A percentile compares a stretch with the other conserved stretches of the same genome.
These are phyloP conservation scores for Phalaenopsis aphrodite DNA, from an alignment of 106 monocot species.

Conservation along the genomic window DNA sequence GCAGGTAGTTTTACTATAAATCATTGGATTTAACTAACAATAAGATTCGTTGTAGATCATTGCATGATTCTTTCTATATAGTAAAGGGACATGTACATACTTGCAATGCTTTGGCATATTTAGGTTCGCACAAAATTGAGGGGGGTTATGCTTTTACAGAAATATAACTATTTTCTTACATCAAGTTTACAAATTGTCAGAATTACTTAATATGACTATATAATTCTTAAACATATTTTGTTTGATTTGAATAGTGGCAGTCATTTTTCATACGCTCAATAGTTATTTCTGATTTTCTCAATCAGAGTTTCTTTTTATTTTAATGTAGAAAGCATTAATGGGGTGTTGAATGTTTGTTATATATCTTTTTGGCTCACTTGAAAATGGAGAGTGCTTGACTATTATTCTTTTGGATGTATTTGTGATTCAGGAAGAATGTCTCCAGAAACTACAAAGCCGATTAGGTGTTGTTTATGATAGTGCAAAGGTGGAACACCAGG, in stretches of 20 bases:
- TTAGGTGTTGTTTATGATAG: constrained; percentile 78
- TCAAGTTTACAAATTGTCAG: background rate
- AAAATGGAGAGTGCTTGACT: background rate
- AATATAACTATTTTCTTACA: background rate
- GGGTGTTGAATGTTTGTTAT: background rate
- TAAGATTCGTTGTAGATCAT: background rate
- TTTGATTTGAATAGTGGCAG: too few relatives aligned
- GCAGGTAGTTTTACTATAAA: constrained; percentile 38
- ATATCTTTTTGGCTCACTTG: background rate
- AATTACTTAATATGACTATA: background rate
- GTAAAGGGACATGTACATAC: background rate
- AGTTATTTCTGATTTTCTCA: background rate
- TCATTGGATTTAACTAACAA: background rate
- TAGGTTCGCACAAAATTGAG: background rate
- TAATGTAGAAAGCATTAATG: background rate
- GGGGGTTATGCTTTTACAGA: background rate
- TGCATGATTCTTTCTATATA: background rate
- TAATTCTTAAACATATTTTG: too few relatives aligned
- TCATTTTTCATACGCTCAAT: too few relatives aligned
- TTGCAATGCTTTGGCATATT: background rate
- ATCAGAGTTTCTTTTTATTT: too few relatives aligned
- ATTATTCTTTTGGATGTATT: constrained; percentile 6
- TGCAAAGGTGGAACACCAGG: constrained; percentile 82
- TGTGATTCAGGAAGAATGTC: constrained; percentile 60
- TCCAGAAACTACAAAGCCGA: constrained; percentile 61